These are phyloP conservation scores for Avena insularis DNA, from an alignment of 176 grass and related monocot species.

Conservation along the genomic window DNA sequence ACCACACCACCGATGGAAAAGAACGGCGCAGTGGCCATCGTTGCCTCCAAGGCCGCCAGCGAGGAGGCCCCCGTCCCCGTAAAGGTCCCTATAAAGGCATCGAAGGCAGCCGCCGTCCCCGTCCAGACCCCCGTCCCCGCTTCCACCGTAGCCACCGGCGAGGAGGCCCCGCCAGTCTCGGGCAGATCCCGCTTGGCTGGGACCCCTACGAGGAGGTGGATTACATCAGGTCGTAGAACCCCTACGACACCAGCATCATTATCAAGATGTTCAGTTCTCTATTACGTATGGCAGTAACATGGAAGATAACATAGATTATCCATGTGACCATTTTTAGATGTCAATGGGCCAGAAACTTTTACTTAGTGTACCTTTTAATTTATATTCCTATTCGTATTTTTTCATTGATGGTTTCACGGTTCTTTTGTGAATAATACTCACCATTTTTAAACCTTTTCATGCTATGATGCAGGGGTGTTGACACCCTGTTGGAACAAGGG, in stretches of 20 bases:
- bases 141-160: too few species aligned
- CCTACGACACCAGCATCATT: neutral
- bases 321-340: neutral
- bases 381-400: neutral
- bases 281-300: neutral
- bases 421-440: neutral
- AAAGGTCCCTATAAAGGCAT: too few species aligned
- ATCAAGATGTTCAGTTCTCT: neutral
- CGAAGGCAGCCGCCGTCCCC: too few species aligned
- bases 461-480: neutral
- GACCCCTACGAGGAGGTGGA: too few species aligned
- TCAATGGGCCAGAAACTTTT: neutral
- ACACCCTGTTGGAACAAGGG: neutral
- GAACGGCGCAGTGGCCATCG: too few species aligned
- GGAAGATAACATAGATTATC: neutral
- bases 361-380: neutral
- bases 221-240: too few species aligned
- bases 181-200: too few species aligned
- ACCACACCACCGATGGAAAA: too few species aligned
- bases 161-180: too few species aligned
- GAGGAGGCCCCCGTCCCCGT: too few species aligned
- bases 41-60: too few species aligned
- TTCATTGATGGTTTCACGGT: neutral
- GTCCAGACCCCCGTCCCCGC: too few species aligned
- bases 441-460: neutral